A percentile compares a stretch with the other conserved stretches of the same genome.
These are phyloP conservation scores for Hypoxylon sp. DNA, from an alignment of 2,329 filamentous ascomycete genomes.

Conservation along the genomic window DNA sequence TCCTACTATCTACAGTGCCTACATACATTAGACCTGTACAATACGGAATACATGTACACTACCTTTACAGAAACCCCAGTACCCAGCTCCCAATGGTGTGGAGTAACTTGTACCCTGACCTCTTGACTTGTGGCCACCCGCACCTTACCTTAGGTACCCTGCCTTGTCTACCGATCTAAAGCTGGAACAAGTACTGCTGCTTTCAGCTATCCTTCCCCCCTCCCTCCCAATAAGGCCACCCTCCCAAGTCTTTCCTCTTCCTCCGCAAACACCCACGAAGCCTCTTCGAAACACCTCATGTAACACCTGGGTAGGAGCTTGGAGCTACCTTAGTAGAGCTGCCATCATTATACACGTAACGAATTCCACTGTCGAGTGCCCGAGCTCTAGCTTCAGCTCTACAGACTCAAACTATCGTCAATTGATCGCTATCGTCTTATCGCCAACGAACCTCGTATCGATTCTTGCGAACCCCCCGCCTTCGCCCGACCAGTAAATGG, in stretches of 20 bases:
- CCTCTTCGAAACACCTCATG: slow-evolving; percentile 59
- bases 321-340: slow-evolving; percentile 51
- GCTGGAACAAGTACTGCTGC: slow-evolving; percentile 39
- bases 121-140: slow-evolving; percentile 6
- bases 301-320: slow-evolving; percentile 57
- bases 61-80: not conserved
- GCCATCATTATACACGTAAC: slow-evolving; percentile 28
- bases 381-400: slow-evolving; percentile 31
- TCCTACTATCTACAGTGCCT: slow-evolving; percentile 18
- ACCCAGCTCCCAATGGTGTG: not conserved
- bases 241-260: slow-evolving; percentile 36
- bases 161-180: slow-evolving; percentile 22
- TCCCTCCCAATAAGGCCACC: slow-evolving; percentile 38
- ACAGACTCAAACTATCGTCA: slow-evolving; percentile 30
- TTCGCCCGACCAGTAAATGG: slow-evolving; percentile 60
- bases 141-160: slow-evolving; percentile 5
- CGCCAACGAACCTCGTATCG: slow-evolving; percentile 38
- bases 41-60: not conserved
- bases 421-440: slow-evolving; percentile 48
- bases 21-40: not conserved
- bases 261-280: slow-evolving; percentile 44
- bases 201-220: slow-evolving; percentile 40
- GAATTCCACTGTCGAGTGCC: slow-evolving; percentile 38
- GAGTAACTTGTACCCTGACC: slow-evolving; percentile 5
- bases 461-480: slow-evolving; percentile 49